Conservation (phyloP, 495 filamentous ascomycete genomes). For the Copromyces sp. region DNA sequence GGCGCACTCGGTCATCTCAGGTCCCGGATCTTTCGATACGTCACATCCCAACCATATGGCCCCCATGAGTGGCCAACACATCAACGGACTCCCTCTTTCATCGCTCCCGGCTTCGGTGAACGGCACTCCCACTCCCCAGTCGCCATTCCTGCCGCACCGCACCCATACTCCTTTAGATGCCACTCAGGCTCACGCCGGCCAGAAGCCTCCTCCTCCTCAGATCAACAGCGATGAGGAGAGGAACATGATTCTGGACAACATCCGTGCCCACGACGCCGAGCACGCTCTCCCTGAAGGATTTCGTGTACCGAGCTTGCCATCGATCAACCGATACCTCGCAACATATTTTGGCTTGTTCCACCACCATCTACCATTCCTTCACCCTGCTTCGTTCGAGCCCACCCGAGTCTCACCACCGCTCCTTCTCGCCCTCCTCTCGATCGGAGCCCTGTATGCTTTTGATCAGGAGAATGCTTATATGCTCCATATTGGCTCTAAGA, state of each 20-base stretch:
- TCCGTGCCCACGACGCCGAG: constrained; percentile 67
- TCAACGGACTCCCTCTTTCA: constrained; percentile 51
- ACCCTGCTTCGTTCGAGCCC: constrained; percentile 83
- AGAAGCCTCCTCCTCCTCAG: constrained; percentile 58
- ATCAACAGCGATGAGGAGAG: constrained; percentile 68
- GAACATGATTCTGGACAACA: constrained; percentile 72
- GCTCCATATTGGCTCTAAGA: constrained; percentile 95
- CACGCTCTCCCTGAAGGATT: constrained; percentile 80
- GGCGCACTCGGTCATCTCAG: constrained; percentile 55
- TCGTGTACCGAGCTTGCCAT: constrained; percentile 65
- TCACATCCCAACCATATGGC: constrained; percentile 51
- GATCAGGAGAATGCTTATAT: constrained; percentile 91
- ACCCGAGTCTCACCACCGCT: constrained; percentile 67
- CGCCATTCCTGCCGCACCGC: constrained; percentile 49
- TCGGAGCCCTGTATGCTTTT: constrained; percentile 93
- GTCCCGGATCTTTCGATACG: constrained; percentile 56
- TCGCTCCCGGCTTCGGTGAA: constrained; percentile 59
- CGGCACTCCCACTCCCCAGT: constrained; percentile 70
- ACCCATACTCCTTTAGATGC: constrained; percentile 48
- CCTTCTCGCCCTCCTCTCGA: constrained; percentile 84
- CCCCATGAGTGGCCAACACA: constrained; percentile 56
- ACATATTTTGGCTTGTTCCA: constrained; percentile 98
- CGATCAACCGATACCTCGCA: constrained; percentile 80
- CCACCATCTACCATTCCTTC: constrained; percentile 92
- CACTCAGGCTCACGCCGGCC: constrained; percentile 51